Percentiles rank a stretch among this genome's conserved stretches.
Conservation (phyloP, 495 filamentous ascomycete genomes). For the Ascodesmis nigricans region DNA sequence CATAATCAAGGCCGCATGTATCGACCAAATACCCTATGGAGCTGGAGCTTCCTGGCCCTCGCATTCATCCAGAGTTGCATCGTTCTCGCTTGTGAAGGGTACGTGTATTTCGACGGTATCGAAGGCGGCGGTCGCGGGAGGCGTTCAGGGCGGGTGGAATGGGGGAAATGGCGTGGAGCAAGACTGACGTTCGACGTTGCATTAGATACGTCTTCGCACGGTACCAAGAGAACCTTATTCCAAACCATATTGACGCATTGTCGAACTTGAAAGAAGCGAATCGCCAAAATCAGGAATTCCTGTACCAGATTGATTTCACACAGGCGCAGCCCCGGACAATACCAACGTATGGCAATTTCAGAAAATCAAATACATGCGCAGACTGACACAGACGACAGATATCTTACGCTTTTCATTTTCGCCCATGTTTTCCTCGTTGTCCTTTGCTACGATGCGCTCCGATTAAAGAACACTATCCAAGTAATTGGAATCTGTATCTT, state of each 20-base stretch:
- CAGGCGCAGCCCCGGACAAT: constrained; percentile 22
- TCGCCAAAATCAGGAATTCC: too few relatives aligned
- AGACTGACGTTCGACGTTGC: constrained; percentile 12
- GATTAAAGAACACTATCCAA: constrained; percentile 95
- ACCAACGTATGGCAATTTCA: constrained; percentile 19
- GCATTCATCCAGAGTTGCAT: constrained; percentile 55
- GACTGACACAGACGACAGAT: too few relatives aligned
- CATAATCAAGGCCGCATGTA: constrained; percentile 33
- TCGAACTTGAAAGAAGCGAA: too few relatives aligned
- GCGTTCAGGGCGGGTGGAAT: not conserved
- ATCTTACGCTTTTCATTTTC: constrained; percentile 91
- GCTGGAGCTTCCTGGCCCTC: constrained; percentile 59
- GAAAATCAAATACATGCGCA: constrained; percentile 36
- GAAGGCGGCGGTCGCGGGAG: too few relatives aligned
- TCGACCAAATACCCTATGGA: constrained; percentile 61
- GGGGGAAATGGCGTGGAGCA: constrained; percentile 3
- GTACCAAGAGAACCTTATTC: constrained; percentile 36
- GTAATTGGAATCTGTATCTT: constrained; percentile 85
- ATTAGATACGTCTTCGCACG: constrained; percentile 56
- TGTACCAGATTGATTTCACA: constrained; percentile 13
- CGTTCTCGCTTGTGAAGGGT: constrained; percentile 69
- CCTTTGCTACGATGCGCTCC: constrained; percentile 77
- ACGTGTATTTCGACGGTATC: constrained; percentile 24
- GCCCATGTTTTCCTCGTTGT: constrained; percentile 80
- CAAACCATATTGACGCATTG: constrained; percentile 4